Evolutionary conservation across 2,329 filamentous ascomycete species (phyloP).

Genomic region (Cordyceps pruinosa): DNA sequence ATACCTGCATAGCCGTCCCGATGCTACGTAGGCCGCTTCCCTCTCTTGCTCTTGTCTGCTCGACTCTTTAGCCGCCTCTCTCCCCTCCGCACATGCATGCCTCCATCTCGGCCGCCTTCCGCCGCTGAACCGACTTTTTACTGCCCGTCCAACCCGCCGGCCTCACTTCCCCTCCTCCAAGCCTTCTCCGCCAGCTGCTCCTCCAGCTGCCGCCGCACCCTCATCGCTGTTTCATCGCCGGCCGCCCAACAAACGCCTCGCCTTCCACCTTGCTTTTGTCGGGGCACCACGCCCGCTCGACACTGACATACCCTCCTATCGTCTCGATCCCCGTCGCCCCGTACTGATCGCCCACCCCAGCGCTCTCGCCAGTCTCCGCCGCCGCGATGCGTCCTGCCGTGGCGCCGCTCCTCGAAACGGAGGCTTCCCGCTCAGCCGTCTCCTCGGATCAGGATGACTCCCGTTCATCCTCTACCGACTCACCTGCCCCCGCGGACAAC

Average conservation of each 20-base stretch:
- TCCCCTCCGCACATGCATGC: neutral
- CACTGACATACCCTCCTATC: neutral
- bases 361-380: neutral
- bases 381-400: conserved; percentile 15
- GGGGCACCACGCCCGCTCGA: neutral
- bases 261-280: neutral
- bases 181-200: neutral
- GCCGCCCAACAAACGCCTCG: neutral
- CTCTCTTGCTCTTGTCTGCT: neutral
- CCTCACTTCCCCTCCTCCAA: neutral
- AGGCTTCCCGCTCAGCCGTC: conserved; percentile 19
- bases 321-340: neutral
- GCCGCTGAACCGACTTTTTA: neutral
- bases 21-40: neutral
- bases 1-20: neutral
- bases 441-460: conserved; percentile 44
- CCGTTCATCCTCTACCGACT: conserved; percentile 64
- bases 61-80: neutral
- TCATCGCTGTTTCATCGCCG: conserved; percentile 5
- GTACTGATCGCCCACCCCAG: neutral
- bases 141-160: neutral
- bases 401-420: conserved; percentile 13
- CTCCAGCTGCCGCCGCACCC: neutral
- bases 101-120: neutral
- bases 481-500: conserved; percentile 68